Base-by-base conservation (phyloP, 352 stramenopile genomes). In the Globisporangium polare region DNA sequence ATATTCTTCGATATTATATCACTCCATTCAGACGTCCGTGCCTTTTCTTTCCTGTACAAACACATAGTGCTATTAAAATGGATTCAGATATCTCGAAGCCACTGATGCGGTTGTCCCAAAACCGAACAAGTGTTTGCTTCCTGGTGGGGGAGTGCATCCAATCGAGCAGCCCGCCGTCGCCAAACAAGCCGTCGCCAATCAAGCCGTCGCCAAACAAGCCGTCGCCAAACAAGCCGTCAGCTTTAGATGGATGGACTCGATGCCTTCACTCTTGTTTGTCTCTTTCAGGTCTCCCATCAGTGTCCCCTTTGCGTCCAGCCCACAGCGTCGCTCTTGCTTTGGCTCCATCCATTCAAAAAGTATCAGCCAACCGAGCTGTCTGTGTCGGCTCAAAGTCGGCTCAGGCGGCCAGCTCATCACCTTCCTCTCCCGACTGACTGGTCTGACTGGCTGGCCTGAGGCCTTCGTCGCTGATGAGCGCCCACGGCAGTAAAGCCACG, bases 11-110 rank as follows among this genome's bases (percentile, higher is more conserved):
- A 35, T 5, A 31, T 33, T 52, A n/a, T 31, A n/a, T 17, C 3
- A 0, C 2, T 17, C 1, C n/a, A n/a, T n/a, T n/a, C n/a, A n/a
- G 12, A 0, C 7, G 7, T 0, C 1, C 7, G 12, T 15, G 4
- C 3, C 0, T 51, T 5, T 2, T 2, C 3, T 12, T 22, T n/a
- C 2, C 47, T 53, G 6, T 17, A 53, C 8, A 37, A 53, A n/a
- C n/a, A n/a, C 0, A 53, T 53, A 53, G 7, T 24, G 2, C 12
- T 53, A 2, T 20, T 5, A 53, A 39, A 53, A 37, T 37, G 17
- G 26, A 53, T 53, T 4, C 17, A 17, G 0, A 3, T 45, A 45
- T 45, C 39, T n/a, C 39, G 4, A 9, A 4, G 3, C 2, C 13
- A 18, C 0, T 15, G 12, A 42, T 10, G 37, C 37, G 18, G 37